These are phyloP conservation scores for Metschnikowia dekortorum DNA, from an alignment of 805 yeast species.

Conservation along the genomic window DNA sequence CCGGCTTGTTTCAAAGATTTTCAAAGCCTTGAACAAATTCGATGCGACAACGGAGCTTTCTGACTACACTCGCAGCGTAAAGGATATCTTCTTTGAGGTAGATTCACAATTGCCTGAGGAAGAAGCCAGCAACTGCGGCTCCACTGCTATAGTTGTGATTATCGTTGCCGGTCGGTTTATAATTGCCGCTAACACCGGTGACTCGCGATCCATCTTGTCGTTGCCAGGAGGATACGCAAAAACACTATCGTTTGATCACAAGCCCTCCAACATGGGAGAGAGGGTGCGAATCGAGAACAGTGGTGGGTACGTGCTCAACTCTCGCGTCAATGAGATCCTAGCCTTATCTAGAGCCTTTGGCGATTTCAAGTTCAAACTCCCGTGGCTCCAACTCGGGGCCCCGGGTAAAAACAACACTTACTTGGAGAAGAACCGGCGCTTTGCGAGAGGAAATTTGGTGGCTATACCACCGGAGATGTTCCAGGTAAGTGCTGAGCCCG, in stretches of 20 bases:
- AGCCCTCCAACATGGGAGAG: conserved; percentile 42
- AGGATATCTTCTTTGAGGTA: conserved; percentile 33
- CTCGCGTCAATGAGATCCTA: conserved; percentile 40
- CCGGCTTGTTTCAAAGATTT: conserved; percentile 35
- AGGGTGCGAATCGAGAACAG: conserved; percentile 40
- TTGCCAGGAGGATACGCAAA: conserved; percentile 49
- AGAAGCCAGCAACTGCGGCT: conserved; percentile 33
- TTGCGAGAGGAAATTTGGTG: conserved; percentile 24
- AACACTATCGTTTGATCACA: conserved; percentile 43
- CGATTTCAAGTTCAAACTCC: conserved; percentile 39
- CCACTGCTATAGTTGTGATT: conserved; percentile 36
- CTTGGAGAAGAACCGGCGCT: conserved; percentile 20
- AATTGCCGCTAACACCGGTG: conserved; percentile 70
- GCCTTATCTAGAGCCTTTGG: conserved; percentile 45
- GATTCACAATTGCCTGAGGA: conserved; percentile 29
- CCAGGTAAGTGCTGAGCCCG: conserved; percentile 44
- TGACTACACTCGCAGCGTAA: conserved; percentile 19
- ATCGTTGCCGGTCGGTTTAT: conserved; percentile 34
- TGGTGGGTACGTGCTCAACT: conserved; percentile 33
- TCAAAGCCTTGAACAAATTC: conserved; percentile 21
- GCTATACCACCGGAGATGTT: conserved; percentile 40
- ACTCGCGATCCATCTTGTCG: conserved; percentile 62
- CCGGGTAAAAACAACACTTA: conserved; percentile 28
- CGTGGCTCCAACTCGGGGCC: conserved; percentile 24
- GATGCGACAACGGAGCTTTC: conserved; percentile 6